phyloP scores from a whole-genome alignment of 352 stramenopile species.

The Pythium periplocum region DNA sequence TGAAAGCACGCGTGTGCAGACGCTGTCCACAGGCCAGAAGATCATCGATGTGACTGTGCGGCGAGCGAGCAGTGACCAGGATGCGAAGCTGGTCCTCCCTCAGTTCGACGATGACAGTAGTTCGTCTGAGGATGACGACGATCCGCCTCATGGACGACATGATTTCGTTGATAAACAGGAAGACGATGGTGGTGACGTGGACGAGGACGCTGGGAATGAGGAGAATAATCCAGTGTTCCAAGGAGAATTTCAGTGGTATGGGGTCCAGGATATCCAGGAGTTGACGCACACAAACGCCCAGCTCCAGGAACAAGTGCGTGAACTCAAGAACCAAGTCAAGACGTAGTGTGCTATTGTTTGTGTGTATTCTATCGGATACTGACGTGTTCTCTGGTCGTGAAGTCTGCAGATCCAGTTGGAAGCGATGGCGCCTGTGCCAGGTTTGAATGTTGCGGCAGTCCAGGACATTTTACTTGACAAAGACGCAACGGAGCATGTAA shows the following conservation, averaged over 20 bases:
- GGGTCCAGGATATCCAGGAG: constrained; percentile 48
- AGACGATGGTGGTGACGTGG: constrained; percentile 15
- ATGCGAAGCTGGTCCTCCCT: constrained; percentile 47
- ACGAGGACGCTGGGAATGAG: constrained; percentile 12
- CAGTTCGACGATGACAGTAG: constrained; percentile 64
- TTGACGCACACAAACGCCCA: constrained; percentile 55
- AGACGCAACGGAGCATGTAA: constrained; percentile 49
- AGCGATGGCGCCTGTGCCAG: constrained; percentile 54
- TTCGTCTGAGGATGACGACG: constrained; percentile 18
- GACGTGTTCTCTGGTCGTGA: neutral
- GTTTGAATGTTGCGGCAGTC: constrained; percentile 39
- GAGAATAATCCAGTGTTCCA: constrained; percentile 9
- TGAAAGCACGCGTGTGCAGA: constrained; percentile 36
- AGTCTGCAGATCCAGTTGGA: constrained; percentile 72
- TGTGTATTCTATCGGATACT: neutral
- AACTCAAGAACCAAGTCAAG: constrained; percentile 61
- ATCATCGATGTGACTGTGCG: constrained; percentile 53
- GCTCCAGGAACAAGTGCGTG: constrained; percentile 31
- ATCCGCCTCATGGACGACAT: constrained; percentile 5
- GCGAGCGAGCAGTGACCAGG: constrained; percentile 1
- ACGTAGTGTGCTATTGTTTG: constrained; percentile 15
- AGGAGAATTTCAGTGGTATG: constrained; percentile 40
- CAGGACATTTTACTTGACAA: constrained; percentile 64
- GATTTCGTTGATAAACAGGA: constrained; percentile 13
- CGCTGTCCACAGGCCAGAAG: constrained; percentile 38